Base-by-base conservation (phyloP, 306 rosid genomes). In the Rubus parviflorus region DNA sequence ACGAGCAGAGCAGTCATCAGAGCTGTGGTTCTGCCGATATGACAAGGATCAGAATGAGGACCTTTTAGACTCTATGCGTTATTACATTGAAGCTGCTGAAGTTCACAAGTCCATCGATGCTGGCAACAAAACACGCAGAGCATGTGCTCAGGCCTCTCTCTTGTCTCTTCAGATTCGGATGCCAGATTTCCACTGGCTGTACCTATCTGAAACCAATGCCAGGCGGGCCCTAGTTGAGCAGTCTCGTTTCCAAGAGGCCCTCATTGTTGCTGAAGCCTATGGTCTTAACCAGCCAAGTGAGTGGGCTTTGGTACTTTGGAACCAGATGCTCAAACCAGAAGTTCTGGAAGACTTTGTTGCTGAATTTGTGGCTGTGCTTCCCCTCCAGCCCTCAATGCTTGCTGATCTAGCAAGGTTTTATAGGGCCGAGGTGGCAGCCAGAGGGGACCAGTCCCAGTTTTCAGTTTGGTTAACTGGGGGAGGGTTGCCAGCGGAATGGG, bases 381-480 rank as follows among this genome's bases (percentile, higher is more conserved):
- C 97, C 51, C 98, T 92, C 66, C 97, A 90, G 83, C 82, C 97
- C 67, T 83, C 97, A 19, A 90, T 95, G 98, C 87, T 95, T 49
- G 76, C 7, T 77, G 98, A 95, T 62, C 85, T 95, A 72, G 96
- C 98, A 77, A 87, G 77, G 81, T 95, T 95, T 83, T 95, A 89
- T 75, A 84, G 97, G 85, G 88, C 97, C 1, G 97, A 95, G 89
- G 83, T 92, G 77, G 95, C 97, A 7, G 98, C 98, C 43, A 86
- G 98, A 83, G 97, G 98, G 63, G 98, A 95, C 81, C 97, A 92
- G 81, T 95, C 98, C 68, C 95, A 95, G 77, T 92, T 95, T 87
- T 92, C 98, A 16, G 97, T 92, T 79, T 95, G 98, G 98, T 92
- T 94, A 76, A 92, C 97, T 0, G 98, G 97, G 48, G 98, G 97